These are phyloP conservation scores for Komagataea norvegica DNA, from an alignment of 1,139 yeast genomes.

Conservation along the genomic window DNA sequence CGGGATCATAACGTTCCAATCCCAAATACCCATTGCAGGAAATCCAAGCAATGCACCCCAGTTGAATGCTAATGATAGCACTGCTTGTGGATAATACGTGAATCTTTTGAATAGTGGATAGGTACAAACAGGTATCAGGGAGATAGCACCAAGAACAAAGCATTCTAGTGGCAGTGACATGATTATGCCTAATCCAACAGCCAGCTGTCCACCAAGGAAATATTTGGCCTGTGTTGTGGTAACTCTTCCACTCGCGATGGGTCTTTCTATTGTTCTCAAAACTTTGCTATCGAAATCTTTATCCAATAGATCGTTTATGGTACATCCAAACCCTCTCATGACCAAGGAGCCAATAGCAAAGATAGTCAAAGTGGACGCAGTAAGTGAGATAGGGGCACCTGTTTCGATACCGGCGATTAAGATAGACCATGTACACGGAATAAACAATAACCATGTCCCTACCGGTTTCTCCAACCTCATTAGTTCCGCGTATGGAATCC, in stretches of 20 bases:
- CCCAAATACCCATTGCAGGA: slow-evolving; percentile 91
- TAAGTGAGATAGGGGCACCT: slow-evolving; percentile 60
- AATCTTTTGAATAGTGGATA: slow-evolving; percentile 93
- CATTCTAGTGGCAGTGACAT: slow-evolving; percentile 74
- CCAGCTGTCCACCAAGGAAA: slow-evolving; percentile 67
- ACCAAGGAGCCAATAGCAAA: slow-evolving; percentile 81
- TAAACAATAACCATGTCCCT: slow-evolving; percentile 76
- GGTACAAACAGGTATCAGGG: slow-evolving; percentile 74
- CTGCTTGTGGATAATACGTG: slow-evolving; percentile 91
- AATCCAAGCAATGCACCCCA: slow-evolving; percentile 96
- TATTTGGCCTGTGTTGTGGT: slow-evolving; percentile 64
- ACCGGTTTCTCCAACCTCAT: slow-evolving; percentile 92
- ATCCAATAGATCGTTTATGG: slow-evolving; percentile 86
- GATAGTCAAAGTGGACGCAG: slow-evolving; percentile 53
- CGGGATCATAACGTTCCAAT: slow-evolving; percentile 70
- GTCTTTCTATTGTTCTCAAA: slow-evolving; percentile 82
- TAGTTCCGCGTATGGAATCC: slow-evolving; percentile 88
- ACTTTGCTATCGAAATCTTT: slow-evolving; percentile 79
- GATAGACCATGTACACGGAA: slow-evolving; percentile 63
- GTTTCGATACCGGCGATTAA: slow-evolving; percentile 75
- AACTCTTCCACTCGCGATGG: slow-evolving; percentile 85
- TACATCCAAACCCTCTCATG: slow-evolving; percentile 98
- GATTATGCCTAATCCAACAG: slow-evolving; percentile 71
- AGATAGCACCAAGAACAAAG: slow-evolving; percentile 75
- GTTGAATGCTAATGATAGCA: slow-evolving; percentile 76